Percentiles rank a stretch among this genome's conserved stretches.
Evolutionary conservation across 2,329 filamentous ascomycete species (phyloP).

Genomic region (Monilinia polystroma): DNA sequence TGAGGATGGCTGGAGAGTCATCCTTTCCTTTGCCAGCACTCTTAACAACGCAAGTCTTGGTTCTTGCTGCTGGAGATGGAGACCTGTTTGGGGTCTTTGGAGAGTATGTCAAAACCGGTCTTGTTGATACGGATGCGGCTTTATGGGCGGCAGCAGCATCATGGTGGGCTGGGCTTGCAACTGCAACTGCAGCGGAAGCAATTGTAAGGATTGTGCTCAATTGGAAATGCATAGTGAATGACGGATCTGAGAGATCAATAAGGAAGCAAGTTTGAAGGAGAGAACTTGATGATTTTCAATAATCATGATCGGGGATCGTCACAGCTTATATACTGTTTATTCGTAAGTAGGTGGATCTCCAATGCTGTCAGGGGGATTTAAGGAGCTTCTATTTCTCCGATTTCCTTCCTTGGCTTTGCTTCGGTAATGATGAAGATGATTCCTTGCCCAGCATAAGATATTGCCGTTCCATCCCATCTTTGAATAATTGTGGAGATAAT

Average conservation of each 20-base stretch:
- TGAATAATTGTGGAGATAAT: background rate
- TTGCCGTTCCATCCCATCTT: slow-evolving; percentile 11
- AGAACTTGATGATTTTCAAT: background rate
- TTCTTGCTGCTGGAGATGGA: slow-evolving; percentile 28
- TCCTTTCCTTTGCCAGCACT: slow-evolving; percentile 35
- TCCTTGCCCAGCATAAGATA: background rate
- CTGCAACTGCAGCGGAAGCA: slow-evolving; percentile 30
- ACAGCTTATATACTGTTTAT: slow-evolving; percentile 16
- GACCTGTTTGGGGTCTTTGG: slow-evolving; percentile 32
- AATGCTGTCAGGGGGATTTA: background rate
- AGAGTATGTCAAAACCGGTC: slow-evolving; percentile 31
- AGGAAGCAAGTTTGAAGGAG: background rate
- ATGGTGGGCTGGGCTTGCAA: slow-evolving; percentile 32
- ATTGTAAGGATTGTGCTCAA: slow-evolving; percentile 30
- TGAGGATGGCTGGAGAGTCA: slow-evolving; percentile 49
- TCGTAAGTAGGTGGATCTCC: background rate
- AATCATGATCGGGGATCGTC: background rate
- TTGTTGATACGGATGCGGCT: slow-evolving; percentile 30
- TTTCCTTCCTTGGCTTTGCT: background rate
- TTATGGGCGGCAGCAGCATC: slow-evolving; percentile 25
- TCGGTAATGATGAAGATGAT: slow-evolving; percentile 8
- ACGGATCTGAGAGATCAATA: background rate
- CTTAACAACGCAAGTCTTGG: slow-evolving; percentile 36
- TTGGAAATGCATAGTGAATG: slow-evolving; percentile 36
- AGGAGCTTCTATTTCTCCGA: slow-evolving; percentile 18